Evolutionary conservation across 179 eudicot genomes (phyloP).

Genomic region (Actinidia arguta): DNA sequence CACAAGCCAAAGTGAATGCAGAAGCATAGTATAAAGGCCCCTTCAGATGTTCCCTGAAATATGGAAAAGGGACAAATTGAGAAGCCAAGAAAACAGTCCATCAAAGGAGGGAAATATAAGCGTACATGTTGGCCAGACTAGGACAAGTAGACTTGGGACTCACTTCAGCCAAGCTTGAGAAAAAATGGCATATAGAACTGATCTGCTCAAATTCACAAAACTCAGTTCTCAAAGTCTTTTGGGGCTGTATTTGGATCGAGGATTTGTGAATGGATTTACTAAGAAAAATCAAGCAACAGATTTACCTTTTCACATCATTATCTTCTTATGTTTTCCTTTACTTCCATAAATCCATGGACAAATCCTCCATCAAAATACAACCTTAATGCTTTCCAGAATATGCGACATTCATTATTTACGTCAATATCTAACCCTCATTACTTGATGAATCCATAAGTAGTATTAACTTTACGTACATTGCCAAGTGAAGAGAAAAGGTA

Average conservation of each 20-base stretch:
- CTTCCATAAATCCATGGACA: too few species aligned
- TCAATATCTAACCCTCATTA: neutral
- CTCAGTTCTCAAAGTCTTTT: neutral
- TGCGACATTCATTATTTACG: neutral
- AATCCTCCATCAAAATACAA: too few species aligned
- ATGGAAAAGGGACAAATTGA: conserved; percentile 25
- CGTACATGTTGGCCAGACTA: neutral
- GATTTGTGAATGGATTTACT: too few species aligned
- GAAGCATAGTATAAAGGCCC: conserved; percentile 87
- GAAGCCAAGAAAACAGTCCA: neutral
- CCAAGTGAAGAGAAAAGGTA: neutral
- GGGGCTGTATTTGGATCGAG: too few species aligned
- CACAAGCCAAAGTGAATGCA: conserved; percentile 68
- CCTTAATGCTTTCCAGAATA: neutral
- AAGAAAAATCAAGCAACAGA: too few species aligned
- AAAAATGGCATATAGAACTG: neutral
- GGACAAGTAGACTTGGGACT: conserved; percentile 3
- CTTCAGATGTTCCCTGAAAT: conserved; percentile 85
- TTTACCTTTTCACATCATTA: too few species aligned
- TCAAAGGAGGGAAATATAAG: neutral
- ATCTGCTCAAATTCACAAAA: neutral
- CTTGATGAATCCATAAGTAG: neutral
- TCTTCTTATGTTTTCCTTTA: too few species aligned
- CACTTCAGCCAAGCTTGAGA: conserved; percentile 1
- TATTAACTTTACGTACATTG: neutral